phyloP scores from a whole-genome alignment of 2,329 filamentous ascomycete genomes.

The Byssothecium circinans region DNA sequence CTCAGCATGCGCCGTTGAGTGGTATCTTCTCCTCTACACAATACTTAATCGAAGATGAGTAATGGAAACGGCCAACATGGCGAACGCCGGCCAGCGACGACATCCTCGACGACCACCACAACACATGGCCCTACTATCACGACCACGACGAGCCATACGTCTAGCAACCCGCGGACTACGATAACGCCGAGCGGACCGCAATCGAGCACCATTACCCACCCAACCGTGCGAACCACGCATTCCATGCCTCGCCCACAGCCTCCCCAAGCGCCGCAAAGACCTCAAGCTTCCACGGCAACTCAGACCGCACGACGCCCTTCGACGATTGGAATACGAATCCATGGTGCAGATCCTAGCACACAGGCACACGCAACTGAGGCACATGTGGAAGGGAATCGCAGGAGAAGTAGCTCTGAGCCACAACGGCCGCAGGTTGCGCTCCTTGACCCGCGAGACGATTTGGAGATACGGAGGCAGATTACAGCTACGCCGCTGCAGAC shows the following conservation, averaged over 20 bases:
- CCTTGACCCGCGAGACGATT: constrained; percentile 22
- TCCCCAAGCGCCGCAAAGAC: constrained; percentile 1
- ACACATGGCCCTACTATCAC: constrained; percentile 30
- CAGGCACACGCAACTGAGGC: not conserved
- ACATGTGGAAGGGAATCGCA: constrained; percentile 21
- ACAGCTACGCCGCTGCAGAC: constrained; percentile 35
- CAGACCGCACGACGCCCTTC: constrained; percentile 26
- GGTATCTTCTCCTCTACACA: not conserved
- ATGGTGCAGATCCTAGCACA: constrained; percentile 12
- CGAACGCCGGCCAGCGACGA: constrained; percentile 11
- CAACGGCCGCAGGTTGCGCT: constrained; percentile 28
- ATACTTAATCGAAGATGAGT: constrained; percentile 4
- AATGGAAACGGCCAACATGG: not conserved
- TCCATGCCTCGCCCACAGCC: constrained; percentile 15
- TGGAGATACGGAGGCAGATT: constrained; percentile 28
- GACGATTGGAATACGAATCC: constrained; percentile 30
- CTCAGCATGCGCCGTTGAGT: not conserved
- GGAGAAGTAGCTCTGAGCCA: constrained; percentile 38
- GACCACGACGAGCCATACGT: constrained; percentile 30
- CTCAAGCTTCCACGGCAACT: constrained; percentile 11
- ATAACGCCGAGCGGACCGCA: constrained; percentile 25
- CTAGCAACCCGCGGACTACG: constrained; percentile 20
- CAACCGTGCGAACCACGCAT: constrained; percentile 34
- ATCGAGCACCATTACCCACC: constrained; percentile 28
- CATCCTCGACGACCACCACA: constrained; percentile 29